A percentile compares a stretch with the other conserved stretches of the same genome.
Conservation (phyloP, 371 early-diverging fungal species). For the Mucor mucedo region DNA sequence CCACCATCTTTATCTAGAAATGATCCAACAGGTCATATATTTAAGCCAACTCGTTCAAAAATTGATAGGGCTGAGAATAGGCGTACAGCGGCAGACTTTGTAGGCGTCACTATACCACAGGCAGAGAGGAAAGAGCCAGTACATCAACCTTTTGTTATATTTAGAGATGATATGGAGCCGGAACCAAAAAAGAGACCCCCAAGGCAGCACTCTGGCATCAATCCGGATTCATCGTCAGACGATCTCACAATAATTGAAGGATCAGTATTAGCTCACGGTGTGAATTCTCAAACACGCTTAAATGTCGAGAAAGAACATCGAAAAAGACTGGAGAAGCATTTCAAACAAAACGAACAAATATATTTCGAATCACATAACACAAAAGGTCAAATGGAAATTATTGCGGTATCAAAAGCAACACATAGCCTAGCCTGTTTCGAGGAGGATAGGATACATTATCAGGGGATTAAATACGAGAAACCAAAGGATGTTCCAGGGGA, state of each 20-base stretch:
- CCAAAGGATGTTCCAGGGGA: background rate
- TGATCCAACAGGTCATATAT: background rate
- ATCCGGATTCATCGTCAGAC: background rate
- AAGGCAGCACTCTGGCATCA: background rate
- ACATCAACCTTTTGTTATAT: conserved; percentile 8
- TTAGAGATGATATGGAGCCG: background rate
- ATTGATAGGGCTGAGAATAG: conserved; percentile 57
- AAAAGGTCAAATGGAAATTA: background rate
- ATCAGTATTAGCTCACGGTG: no score
- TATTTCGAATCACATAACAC: background rate
- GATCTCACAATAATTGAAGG: background rate
- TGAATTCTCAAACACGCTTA: background rate
- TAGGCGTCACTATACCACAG: conserved; percentile 56
- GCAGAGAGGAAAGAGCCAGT: conserved; percentile 4
- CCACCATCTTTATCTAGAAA: conserved; percentile 2
- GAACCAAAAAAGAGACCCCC: no score
- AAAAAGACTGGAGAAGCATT: background rate
- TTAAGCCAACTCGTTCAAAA: conserved; percentile 26
- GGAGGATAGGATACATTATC: background rate
- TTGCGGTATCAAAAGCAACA: background rate
- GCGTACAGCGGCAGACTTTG: conserved; percentile 49
- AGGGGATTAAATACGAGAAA: background rate
- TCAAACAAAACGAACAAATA: background rate
- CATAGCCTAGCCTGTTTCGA: background rate
- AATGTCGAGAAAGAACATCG: background rate